Evolutionary conservation across 163 green algal species (phyloP).

Genomic region (Chloroidium sp.): DNA sequence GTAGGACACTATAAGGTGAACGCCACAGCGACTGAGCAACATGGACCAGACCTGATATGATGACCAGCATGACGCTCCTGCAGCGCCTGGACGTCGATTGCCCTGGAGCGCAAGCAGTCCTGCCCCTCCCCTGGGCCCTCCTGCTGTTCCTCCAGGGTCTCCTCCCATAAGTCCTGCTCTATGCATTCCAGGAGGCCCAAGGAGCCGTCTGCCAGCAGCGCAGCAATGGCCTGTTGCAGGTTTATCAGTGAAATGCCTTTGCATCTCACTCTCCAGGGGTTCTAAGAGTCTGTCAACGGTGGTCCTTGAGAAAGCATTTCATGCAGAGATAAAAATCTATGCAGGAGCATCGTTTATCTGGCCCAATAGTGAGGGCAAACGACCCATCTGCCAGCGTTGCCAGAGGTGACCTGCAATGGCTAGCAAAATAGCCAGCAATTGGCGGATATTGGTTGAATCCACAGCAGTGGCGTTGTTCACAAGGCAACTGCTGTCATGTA

Average conservation of each 20-base stretch:
- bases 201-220: conserved; percentile 40
- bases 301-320: neutral
- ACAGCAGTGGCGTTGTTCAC: too few species aligned
- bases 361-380: neutral
- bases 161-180: conserved; percentile 75
- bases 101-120: neutral
- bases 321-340: neutral
- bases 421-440: neutral
- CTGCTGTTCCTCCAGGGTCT: conserved; percentile 22
- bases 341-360: neutral
- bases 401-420: neutral
- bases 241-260: neutral
- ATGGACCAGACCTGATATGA: neutral
- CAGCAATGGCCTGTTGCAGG: conserved; percentile 35
- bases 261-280: neutral
- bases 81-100: too few species aligned
- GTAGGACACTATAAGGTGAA: neutral
- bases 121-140: neutral
- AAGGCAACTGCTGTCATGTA: too few species aligned
- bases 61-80: too few species aligned
- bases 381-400: neutral
- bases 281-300: neutral
- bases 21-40: neutral
- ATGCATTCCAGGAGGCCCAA: conserved; percentile 33
- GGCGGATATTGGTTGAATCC: neutral